Conservation (phyloP, 345 rosid species). For the Pugionium cornutum region DNA sequence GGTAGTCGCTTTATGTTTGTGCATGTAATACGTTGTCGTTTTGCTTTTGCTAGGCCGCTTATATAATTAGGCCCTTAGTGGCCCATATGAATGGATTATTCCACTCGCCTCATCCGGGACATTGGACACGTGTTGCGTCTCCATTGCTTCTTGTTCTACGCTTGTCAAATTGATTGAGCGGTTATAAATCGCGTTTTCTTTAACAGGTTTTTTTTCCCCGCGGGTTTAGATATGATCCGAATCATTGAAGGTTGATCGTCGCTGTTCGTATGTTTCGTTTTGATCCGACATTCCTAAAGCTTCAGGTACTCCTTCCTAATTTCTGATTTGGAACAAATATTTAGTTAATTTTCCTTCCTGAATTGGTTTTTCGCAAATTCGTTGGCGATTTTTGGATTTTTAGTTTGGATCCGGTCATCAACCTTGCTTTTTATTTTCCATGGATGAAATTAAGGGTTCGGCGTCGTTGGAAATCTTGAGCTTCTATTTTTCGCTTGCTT, state of each 20-base stretch:
- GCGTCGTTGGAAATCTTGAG: no score
- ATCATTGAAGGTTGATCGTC: conserved; percentile 14
- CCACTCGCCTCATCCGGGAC: conserved; percentile 11
- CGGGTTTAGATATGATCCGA: conserved; percentile 20
- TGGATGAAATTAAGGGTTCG: not conserved
- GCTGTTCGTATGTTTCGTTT: conserved; percentile 38
- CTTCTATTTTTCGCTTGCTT: not conserved
- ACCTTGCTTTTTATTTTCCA: not conserved
- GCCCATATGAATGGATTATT: not conserved
- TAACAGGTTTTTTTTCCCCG: not conserved
- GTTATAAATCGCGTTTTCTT: conserved; percentile 3
- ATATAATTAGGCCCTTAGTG: not conserved
- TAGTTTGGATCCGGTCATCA: conserved; percentile 25
- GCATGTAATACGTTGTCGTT: not conserved
- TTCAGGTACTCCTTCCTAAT: conserved; percentile 23
- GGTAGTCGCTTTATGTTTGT: conserved; percentile 43
- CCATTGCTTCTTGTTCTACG: conserved; percentile 21
- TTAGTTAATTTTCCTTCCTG: not conserved
- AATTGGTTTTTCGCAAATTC: conserved; percentile 23
- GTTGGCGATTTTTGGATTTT: not conserved
- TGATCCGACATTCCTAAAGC: conserved; percentile 38
- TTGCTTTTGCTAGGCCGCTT: conserved; percentile 6
- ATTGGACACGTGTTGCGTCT: conserved; percentile 35
- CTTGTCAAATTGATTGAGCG: conserved; percentile 17
- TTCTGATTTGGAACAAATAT: not conserved